Base-by-base conservation (phyloP, 108 stramenopile species). In the Cyclostephanos tholiformis region DNA sequence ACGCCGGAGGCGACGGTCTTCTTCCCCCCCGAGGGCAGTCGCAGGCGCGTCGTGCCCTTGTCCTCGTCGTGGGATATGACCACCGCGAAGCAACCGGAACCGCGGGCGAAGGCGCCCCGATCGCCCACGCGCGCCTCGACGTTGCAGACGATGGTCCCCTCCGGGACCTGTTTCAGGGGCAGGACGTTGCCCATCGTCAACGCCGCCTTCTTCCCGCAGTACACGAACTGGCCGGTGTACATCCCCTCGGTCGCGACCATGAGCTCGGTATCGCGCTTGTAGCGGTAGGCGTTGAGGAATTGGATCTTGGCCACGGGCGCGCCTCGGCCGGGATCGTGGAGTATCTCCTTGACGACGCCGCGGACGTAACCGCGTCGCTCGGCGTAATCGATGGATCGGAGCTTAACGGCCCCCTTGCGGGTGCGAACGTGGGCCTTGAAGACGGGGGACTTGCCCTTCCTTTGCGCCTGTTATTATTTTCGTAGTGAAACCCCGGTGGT, bases 91-190 rank as follows among this genome's bases (percentile, higher is more conserved):
- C 94, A 88, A 25, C 99, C 99, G 46, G 97, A 98, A 75, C 89
- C 87, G 72, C 96, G 94, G 59, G 96, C 98, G 79, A 99, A 91
- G 60, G 89, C 88, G 70, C 99, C 99, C 71, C 97, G 96, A 86
- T 99, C 99, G 27, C 99, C 99, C 61, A 85, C 72, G 64, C 81
- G 82, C 65, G 95, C 78, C 90, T 99, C 99, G 32, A 99, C 83
- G 87, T 97, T 98, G 97, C 97, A 99, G 52, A 97, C 88, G 75
- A 99, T 97, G 75, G 99, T 97, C 64, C 99, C 99, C 95, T 99
- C 99, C 41, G 99, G 99, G 56, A 99, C 95, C 14, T 80, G 76
- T 19, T 52, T 72, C 63, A 99, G 63, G 57, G 99, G 99, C 20
- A 99, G 85, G 76, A 99, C 96, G 82, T 99, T 99, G 65, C 99